These are phyloP conservation scores for Westerdykella aurantiaca DNA, from an alignment of 2,329 filamentous ascomycete species.

Conservation along the genomic window DNA sequence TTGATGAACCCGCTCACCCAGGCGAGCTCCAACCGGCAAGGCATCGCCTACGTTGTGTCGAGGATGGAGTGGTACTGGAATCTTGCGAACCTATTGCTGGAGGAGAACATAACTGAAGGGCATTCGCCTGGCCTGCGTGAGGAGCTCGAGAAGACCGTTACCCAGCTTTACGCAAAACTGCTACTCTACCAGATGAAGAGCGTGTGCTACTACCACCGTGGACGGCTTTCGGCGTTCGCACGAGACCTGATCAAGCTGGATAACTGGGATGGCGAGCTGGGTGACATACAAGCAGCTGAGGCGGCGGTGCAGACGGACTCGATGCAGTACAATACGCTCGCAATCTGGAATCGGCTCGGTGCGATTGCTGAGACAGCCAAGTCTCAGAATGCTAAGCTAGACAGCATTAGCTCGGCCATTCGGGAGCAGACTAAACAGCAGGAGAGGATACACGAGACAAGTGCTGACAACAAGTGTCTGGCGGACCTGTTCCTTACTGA, in stretches of 20 bases:
- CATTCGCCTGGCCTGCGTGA: slow-evolving; percentile 6
- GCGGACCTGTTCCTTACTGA: too few species aligned
- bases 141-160: slow-evolving; percentile 21
- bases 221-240: slow-evolving; percentile 22
- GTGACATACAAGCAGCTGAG: slow-evolving; percentile 27
- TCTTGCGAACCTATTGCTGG: slow-evolving; percentile 24
- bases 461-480: too few species aligned
- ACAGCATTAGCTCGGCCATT: too few species aligned
- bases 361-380: slow-evolving; percentile 2
- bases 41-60: too few species aligned
- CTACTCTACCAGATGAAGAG: slow-evolving; percentile 42
- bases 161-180: slow-evolving; percentile 37
- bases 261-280: slow-evolving; percentile 32
- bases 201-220: slow-evolving; percentile 33
- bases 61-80: slow-evolving; percentile 40
- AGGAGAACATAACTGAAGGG: slow-evolving; percentile 7
- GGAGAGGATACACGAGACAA: too few species aligned
- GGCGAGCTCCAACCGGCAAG: too few species aligned
- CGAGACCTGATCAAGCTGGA: slow-evolving; percentile 29
- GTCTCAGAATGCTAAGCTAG: slow-evolving; percentile 2
- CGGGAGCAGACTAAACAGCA: too few species aligned
- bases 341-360: slow-evolving; percentile 2
- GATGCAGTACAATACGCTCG: slow-evolving; percentile 7
- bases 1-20: too few species aligned
- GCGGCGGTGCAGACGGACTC: slow-evolving; percentile 5